Percentiles rank a stretch among this genome's conserved stretches.
Evolutionary conservation across 163 green algal species (phyloP).

Genomic region (Coccomyxa subellipsoidea): DNA sequence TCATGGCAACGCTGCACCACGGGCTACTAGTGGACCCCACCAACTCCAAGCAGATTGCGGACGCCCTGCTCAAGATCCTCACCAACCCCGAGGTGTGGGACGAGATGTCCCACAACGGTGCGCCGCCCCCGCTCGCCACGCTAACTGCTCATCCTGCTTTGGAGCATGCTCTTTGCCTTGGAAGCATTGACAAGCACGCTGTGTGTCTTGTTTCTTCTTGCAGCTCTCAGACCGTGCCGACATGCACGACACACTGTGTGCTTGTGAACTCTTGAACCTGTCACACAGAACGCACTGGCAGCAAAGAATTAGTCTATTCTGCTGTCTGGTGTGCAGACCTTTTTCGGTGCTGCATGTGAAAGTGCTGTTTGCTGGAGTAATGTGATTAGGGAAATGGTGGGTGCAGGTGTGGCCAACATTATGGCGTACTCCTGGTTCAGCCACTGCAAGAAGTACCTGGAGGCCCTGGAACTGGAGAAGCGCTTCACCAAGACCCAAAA

Average conservation of each 20-base stretch:
- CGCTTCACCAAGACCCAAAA: slow-evolving; percentile 23
- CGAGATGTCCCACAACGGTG: slow-evolving; percentile 40
- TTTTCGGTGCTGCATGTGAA: too few relatives aligned
- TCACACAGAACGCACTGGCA: too few relatives aligned
- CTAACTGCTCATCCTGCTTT: background rate
- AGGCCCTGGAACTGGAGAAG: slow-evolving; percentile 65
- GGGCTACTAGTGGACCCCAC: slow-evolving; percentile 85
- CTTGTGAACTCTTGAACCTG: too few relatives aligned
- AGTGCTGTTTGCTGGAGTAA: background rate
- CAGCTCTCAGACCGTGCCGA: too few relatives aligned
- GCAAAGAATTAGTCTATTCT: too few relatives aligned
- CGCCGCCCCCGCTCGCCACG: background rate
- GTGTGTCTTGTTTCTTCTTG: too few relatives aligned
- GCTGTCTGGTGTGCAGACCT: too few relatives aligned
- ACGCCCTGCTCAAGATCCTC: slow-evolving; percentile 70
- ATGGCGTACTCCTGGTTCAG: slow-evolving; percentile 89
- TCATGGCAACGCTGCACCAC: slow-evolving; percentile 85
- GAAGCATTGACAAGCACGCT: too few relatives aligned
- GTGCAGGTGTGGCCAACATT: slow-evolving; percentile 76
- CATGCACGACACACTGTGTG: too few relatives aligned
- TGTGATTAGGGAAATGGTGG: background rate
- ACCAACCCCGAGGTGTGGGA: slow-evolving; percentile 48
- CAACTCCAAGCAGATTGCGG: slow-evolving; percentile 61
- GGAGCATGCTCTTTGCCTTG: too few relatives aligned
- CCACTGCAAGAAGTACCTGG: slow-evolving; percentile 84